Base-by-base conservation (phyloP, 495 filamentous ascomycete species). In the Bacidia rubella region DNA sequence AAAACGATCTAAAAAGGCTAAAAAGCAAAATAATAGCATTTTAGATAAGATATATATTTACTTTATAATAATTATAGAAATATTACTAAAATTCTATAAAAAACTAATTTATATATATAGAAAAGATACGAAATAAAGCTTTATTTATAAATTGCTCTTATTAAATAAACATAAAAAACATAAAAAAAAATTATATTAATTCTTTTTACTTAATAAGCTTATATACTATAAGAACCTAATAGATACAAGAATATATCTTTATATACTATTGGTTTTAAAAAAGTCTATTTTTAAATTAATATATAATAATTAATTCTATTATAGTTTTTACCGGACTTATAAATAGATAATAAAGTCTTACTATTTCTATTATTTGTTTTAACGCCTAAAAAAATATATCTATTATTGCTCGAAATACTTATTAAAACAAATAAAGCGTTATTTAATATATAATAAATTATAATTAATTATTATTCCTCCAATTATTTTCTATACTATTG, bases 291-390 rank as follows among this genome's bases (percentile, higher is more conserved):
- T 48, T 48, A n/a, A 23, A 23, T 25, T 23, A 25, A 19, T 19
- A 5, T 48, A 48, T 48, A 48, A 48, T 48, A n/a, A 48, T 3
- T 23, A 24, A 4, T n/a, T 23, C 25, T 48, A 48, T 48, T n/a
- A n/a, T 32, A 32, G 19, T 9, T 48, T 48, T 48, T 23, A 21
- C 19, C 19, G 19, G 9, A 25, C 3, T 32, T 48, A 48, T 48
- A 48, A 48, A 20, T 17, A 44, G 17, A 44, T 44, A 9, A 44
- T 44, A 9, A n/a, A 44, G 19, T 5, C 12, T 44, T 52, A 52
- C 40, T 25, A 52, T 24, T 43, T 52, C 44, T 43, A 44, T 9
- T 52, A 52, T 44, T 44, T 22, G 20, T 29, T 51, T 41, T 41
- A 11, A 4, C 40, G 40, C 4, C 32, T 38, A 51, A 38, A 39